Conservation (phyloP, 2,329 filamentous ascomycete genomes). For the Fusarium sp. region DNA sequence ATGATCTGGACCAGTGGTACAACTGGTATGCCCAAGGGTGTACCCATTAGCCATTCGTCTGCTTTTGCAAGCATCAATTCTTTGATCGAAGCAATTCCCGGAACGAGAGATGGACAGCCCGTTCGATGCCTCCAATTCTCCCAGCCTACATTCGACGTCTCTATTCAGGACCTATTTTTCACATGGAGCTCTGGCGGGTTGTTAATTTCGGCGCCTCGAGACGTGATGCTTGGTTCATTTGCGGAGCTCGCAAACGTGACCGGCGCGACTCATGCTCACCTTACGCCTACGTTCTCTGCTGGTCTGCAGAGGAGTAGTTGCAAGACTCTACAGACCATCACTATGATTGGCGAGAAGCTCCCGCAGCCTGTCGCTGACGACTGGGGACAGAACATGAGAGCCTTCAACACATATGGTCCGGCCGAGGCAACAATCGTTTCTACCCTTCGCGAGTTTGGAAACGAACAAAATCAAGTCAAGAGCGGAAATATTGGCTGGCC, state of each 20-base stretch:
- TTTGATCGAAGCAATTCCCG: slow-evolving; percentile 1
- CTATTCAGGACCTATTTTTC: slow-evolving; percentile 73
- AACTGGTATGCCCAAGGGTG: slow-evolving; percentile 52
- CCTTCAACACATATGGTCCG: slow-evolving; percentile 46
- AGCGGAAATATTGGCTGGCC: slow-evolving; percentile 45
- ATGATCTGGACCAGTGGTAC: slow-evolving; percentile 52
- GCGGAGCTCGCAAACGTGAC: slow-evolving; percentile 63
- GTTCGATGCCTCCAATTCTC: slow-evolving; percentile 52
- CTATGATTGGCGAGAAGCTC: slow-evolving; percentile 71
- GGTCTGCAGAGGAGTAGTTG: slow-evolving; percentile 59
- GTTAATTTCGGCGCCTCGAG: slow-evolving; percentile 68
- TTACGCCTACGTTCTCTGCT: slow-evolving; percentile 71
- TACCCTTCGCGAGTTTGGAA: slow-evolving; percentile 43
- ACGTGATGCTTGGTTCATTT: slow-evolving; percentile 66
- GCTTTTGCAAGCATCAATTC: slow-evolving; percentile 30
- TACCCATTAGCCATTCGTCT: slow-evolving; percentile 52
- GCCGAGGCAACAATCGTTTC: slow-evolving; percentile 46
- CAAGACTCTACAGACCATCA: slow-evolving; percentile 64
- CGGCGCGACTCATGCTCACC: slow-evolving; percentile 67
- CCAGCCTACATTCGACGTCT: slow-evolving; percentile 55
- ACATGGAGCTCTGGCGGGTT: slow-evolving; percentile 70
- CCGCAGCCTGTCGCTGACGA: slow-evolving; percentile 66
- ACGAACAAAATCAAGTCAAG: slow-evolving; percentile 36
- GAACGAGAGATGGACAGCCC: background rate
- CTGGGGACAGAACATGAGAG: slow-evolving; percentile 55